Conservation (phyloP, 805 yeast species). For the Kuraishia hungarica region DNA sequence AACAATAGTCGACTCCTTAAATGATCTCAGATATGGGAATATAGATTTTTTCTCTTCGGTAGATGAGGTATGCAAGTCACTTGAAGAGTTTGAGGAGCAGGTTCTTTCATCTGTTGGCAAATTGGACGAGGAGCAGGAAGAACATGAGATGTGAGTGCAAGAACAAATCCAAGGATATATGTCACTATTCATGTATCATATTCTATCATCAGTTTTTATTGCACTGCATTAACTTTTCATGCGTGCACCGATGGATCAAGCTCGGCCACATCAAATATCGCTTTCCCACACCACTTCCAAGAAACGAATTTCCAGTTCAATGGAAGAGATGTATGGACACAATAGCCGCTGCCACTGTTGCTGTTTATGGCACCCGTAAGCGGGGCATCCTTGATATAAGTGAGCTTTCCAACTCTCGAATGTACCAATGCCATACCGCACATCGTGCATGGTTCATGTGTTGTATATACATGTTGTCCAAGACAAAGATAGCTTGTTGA, state of each 20-base stretch:
- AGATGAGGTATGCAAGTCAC: slow-evolving; percentile 9
- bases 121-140: not conserved
- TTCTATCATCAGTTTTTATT: too few relatives aligned
- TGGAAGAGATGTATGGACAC: slow-evolving; percentile 65
- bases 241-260: slow-evolving; percentile 1
- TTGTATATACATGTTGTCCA: slow-evolving; percentile 69
- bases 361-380: slow-evolving; percentile 49
- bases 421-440: slow-evolving; percentile 94
- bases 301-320: slow-evolving; percentile 86
- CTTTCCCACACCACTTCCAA: slow-evolving; percentile 58
- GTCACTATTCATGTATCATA: not conserved
- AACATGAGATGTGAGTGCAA: too few relatives aligned
- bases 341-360: slow-evolving; percentile 55
- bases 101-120: not conserved
- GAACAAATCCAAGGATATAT: not conserved
- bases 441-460: slow-evolving; percentile 97
- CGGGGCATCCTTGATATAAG: slow-evolving; percentile 43
- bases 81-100: slow-evolving; percentile 12
- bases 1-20: slow-evolving; percentile 15
- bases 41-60: slow-evolving; percentile 12
- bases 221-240: not conserved
- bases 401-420: slow-evolving; percentile 66
- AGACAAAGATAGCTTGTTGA: slow-evolving; percentile 56
- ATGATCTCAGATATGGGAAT: slow-evolving; percentile 20
- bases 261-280: slow-evolving; percentile 8